Percentiles rank a stretch among this genome's conserved stretches.
Evolutionary conservation across 768 basidiomycete species (phyloP).

Genomic region (Mycena rebaudengoi): DNA sequence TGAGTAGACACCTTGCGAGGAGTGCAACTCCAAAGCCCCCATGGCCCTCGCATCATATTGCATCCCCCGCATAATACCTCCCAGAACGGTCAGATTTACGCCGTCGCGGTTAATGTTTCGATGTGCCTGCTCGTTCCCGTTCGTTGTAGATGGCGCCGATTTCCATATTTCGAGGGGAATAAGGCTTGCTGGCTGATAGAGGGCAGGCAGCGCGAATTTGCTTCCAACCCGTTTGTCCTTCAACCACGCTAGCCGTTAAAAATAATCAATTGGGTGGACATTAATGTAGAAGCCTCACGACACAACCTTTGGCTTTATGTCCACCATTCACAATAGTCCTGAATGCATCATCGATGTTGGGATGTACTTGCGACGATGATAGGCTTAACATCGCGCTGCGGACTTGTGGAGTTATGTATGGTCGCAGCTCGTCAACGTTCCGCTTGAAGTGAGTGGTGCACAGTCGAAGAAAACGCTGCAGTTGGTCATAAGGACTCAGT

Average conservation of each 20-base stretch:
- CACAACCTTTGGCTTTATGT: conserved; percentile 30
- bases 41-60: conserved; percentile 27
- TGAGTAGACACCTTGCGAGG: conserved; percentile 18
- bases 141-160: conserved; percentile 29
- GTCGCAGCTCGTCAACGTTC: conserved; percentile 23
- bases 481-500: conserved; percentile 38
- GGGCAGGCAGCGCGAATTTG: conserved; percentile 32
- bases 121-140: conserved; percentile 35
- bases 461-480: conserved; percentile 28
- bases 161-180: conserved; percentile 38
- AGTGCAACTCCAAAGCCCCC: conserved; percentile 8
- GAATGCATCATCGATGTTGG: conserved; percentile 23
- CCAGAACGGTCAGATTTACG: conserved; percentile 32
- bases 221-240: conserved; percentile 30
- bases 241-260: conserved; percentile 33
- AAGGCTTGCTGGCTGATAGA: conserved; percentile 36
- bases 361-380: conserved; percentile 26
- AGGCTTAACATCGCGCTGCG: conserved; percentile 34
- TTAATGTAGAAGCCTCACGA: background rate
- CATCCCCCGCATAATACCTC: conserved; percentile 34
- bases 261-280: background rate
- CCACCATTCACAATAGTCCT: too few relatives aligned
- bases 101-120: conserved; percentile 34
- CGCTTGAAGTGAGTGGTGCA: conserved; percentile 33
- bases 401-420: conserved; percentile 4